A percentile compares a stretch with the other conserved stretches of the same genome.
phyloP scores from a whole-genome alignment of 2,329 filamentous ascomycete genomes.

The Xylariaceae sp. region DNA sequence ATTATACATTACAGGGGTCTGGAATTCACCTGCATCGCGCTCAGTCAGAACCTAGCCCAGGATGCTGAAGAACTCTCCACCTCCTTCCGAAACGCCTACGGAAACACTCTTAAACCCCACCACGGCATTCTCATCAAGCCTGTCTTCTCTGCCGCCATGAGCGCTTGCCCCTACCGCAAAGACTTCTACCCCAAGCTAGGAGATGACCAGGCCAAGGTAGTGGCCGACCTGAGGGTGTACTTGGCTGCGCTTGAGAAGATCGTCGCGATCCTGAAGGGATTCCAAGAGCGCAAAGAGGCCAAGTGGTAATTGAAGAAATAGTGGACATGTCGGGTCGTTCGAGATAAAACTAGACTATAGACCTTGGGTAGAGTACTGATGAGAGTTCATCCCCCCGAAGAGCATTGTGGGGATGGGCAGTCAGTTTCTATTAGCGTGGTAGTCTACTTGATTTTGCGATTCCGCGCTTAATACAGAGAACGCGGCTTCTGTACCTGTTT shows the following conservation, averaged over 20 bases:
- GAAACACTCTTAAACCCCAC: slow-evolving; percentile 84
- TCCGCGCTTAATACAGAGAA: background rate
- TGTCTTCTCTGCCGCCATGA: slow-evolving; percentile 91
- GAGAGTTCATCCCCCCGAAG: background rate
- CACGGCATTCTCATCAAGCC: slow-evolving; percentile 90
- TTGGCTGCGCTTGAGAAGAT: slow-evolving; percentile 76
- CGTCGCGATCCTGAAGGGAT: slow-evolving; percentile 72
- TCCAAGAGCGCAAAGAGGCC: slow-evolving; percentile 58
- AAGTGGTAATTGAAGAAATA: slow-evolving; percentile 53
- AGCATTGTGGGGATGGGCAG: background rate
- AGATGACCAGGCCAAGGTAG: slow-evolving; percentile 63
- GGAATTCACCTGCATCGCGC: slow-evolving; percentile 87
- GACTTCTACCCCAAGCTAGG: slow-evolving; percentile 92
- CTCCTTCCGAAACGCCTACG: slow-evolving; percentile 88
- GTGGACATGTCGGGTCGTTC: background rate
- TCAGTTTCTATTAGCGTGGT: background rate
- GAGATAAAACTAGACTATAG: background rate
- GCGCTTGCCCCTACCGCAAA: slow-evolving; percentile 87
- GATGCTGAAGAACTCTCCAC: slow-evolving; percentile 73
- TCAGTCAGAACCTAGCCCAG: slow-evolving; percentile 75
- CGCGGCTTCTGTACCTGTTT: background rate
- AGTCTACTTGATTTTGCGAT: background rate
- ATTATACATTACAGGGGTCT: slow-evolving; percentile 65
- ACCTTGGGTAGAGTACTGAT: background rate
- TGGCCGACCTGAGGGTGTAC: slow-evolving; percentile 68